These are phyloP conservation scores for Silene uniflora DNA, from an alignment of 148 eudicot species.

Conservation along the genomic window DNA sequence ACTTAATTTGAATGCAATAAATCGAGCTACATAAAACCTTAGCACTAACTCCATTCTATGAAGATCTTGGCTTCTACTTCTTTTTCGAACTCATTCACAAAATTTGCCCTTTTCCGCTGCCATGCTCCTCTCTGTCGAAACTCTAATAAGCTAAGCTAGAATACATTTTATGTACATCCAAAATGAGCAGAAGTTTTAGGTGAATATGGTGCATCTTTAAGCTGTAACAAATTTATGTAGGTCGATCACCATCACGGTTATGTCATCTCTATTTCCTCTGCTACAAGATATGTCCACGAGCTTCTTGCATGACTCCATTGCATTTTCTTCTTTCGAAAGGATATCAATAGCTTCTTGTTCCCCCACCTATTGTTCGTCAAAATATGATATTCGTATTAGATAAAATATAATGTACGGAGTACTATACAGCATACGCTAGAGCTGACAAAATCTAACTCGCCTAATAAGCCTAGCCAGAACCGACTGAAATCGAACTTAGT, in stretches of 20 bases:
- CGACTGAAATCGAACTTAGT: too few relatives aligned
- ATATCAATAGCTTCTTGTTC: slow-evolving; percentile 36
- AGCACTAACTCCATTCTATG: slow-evolving; percentile 7
- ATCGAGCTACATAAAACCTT: neutral
- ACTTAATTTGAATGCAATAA: neutral
- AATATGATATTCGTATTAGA: neutral
- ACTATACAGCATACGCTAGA: too few relatives aligned
- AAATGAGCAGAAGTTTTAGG: neutral
- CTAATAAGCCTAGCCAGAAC: too few relatives aligned
- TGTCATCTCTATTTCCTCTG: slow-evolving; percentile 44
- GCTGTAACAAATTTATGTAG: slow-evolving; percentile 24
- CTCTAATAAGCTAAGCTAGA: neutral
- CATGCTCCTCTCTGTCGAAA: slow-evolving; percentile 3
- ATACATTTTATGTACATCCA: neutral
- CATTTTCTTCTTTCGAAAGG: slow-evolving; percentile 14
- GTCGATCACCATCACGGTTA: slow-evolving; percentile 40
- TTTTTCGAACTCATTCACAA: neutral
- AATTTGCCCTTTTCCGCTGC: neutral
- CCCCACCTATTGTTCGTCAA: slow-evolving; percentile 24
- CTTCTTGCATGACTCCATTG: slow-evolving; percentile 30
- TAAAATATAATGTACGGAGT: too few relatives aligned
- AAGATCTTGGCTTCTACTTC: neutral
- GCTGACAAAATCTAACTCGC: too few relatives aligned
- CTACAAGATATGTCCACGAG: slow-evolving; percentile 33
- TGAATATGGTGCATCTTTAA: neutral